Evolutionary conservation across 768 basidiomycete genomes (phyloP), one percentile per base, ranked within the genome.

Genomic region (Mrakia gelida): DNA sequence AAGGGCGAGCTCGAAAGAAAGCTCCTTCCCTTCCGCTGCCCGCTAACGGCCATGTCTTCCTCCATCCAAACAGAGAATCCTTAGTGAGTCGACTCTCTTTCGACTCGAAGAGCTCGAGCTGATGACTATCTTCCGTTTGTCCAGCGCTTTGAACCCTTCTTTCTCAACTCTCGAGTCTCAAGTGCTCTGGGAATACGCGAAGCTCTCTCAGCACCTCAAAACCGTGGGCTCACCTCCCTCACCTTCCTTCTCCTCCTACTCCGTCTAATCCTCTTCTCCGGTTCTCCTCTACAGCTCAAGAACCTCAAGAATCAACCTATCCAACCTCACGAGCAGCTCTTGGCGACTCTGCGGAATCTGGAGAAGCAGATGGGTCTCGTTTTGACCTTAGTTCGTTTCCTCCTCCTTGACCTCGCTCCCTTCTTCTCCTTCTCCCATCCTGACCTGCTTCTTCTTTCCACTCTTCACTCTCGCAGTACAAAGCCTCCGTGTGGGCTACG

Each of bases 341-440:
- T 98, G 43, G 87, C 88, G 72, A 90, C 91, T 73, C 85, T 99
- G 41, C 88, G 95, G 54, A 87, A 89, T 9, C 86, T 99, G 67
- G 96, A 98, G 83, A 89, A 92, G 84, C 96, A 97, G 84, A 94
- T 99, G 92, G 93, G 92, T 11, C 87, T 99, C 75, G 95, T 98
- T 0, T 85, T 98, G 84, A 98, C 95, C 0, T 85, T 99, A 84
- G 95, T 95, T 82, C 80, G 89, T 85, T 23, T 65, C 56, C 72
- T 43, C 41, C 41, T 72, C 63, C 26, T 28, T 43, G 30, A 5
- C 65, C 32, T 45, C 43, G 75, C 26, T 52, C 62, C 41, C 34
- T 70, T 73, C 73, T 70, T 49, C 34, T 73, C 18, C 7, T 95
- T 82, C 80, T 89, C 85, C 23, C 45, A 45, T 45, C 11, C 45